Evolutionary conservation across 768 basidiomycete species (phyloP).

Genomic region (Pisolithus sp.): DNA sequence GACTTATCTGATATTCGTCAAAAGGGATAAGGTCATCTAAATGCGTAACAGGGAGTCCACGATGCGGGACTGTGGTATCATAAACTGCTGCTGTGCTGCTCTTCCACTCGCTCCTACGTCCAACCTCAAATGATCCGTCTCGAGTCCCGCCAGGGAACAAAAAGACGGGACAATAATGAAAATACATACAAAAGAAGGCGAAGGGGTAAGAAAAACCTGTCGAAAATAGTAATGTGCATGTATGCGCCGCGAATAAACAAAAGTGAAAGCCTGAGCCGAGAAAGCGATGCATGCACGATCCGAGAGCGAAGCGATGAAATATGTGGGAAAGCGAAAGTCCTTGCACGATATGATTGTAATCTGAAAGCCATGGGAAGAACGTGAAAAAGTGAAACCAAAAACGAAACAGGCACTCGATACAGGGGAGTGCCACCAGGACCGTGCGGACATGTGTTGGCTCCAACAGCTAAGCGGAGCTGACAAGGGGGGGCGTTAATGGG

Average conservation of each 20-base stretch:
- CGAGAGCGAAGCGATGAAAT: background rate
- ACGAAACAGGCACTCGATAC: background rate
- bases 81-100: too few species aligned
- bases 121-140: too few species aligned
- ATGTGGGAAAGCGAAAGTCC: background rate
- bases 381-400: conserved; percentile 11
- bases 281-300: background rate
- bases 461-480: background rate
- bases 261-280: background rate
- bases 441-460: too few species aligned
- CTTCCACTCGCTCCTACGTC: too few species aligned
- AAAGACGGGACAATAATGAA: too few species aligned
- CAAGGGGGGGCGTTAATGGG: too few species aligned
- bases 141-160: too few species aligned
- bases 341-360: background rate
- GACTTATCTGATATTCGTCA: too few species aligned
- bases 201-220: background rate
- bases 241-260: background rate
- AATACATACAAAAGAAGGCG: background rate
- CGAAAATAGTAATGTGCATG: background rate
- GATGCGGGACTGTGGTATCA: too few species aligned
- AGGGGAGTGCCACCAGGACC: too few species aligned
- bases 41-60: too few species aligned
- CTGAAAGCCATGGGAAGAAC: background rate
- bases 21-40: too few species aligned